Evolutionary conservation across 306 rosid genomes (phyloP).

Genomic region (Cucumis hystrix): DNA sequence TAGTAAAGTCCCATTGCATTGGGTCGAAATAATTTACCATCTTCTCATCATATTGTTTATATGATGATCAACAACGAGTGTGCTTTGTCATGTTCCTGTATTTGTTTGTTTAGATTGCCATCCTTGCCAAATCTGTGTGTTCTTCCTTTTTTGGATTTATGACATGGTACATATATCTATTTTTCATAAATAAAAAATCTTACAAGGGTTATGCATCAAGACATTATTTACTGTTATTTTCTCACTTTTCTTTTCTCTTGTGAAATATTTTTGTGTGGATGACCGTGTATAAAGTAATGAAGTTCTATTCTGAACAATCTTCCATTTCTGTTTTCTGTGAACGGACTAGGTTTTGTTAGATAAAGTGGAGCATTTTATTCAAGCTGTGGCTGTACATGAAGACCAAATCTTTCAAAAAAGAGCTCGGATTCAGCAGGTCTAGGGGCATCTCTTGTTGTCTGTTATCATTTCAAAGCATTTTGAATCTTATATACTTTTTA

Average conservation of each 20-base stretch:
- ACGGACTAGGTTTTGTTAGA: slow-evolving; percentile 57
- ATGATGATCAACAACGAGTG: not conserved
- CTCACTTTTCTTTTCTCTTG: slow-evolving; percentile 1
- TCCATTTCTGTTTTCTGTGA: not conserved
- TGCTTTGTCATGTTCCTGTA: not conserved
- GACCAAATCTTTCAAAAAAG: slow-evolving; percentile 91
- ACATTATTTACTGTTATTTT: not conserved
- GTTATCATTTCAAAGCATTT: not conserved
- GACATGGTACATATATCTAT: too few species aligned
- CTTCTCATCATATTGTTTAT: not conserved
- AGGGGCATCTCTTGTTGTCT: slow-evolving; percentile 5
- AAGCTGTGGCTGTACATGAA: slow-evolving; percentile 67
- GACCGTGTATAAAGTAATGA: not conserved
- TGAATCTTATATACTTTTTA: not conserved
- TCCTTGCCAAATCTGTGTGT: too few species aligned
- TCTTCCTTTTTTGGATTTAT: too few species aligned
- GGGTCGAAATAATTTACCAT: not conserved
- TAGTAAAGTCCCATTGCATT: not conserved
- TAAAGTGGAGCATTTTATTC: slow-evolving; percentile 76
- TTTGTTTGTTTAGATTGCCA: too few species aligned
- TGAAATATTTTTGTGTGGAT: not conserved
- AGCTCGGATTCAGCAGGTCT: slow-evolving; percentile 82
- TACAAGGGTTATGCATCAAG: not conserved
- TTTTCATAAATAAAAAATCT: not conserved
- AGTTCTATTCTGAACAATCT: not conserved